Evolutionary conservation across 345 rosid species (phyloP).

Genomic region (Durio zibethinus): DNA sequence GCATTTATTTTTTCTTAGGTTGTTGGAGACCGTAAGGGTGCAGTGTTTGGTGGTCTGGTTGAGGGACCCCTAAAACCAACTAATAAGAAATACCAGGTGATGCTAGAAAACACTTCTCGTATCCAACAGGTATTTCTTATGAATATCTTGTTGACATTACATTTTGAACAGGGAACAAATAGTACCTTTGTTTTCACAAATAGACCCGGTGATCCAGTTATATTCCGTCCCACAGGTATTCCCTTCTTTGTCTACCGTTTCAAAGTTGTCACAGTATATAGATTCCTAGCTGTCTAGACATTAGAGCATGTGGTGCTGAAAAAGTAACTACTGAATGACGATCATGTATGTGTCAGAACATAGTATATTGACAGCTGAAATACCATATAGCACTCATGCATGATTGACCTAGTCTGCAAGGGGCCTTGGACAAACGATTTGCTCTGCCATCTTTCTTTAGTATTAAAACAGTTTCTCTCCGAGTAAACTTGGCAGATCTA

Average conservation of each 20-base stretch:
- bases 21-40: conserved; percentile 87
- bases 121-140: background rate
- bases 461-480: background rate
- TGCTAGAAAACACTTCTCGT: conserved; percentile 5
- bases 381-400: background rate
- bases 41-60: conserved; percentile 91
- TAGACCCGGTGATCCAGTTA: conserved; percentile 55
- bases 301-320: background rate
- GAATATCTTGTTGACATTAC: conserved; percentile 15
- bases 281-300: background rate
- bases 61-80: conserved; percentile 87
- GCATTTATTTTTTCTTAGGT: conserved; percentile 45
- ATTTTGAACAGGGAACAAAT: conserved; percentile 70
- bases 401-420: background rate
- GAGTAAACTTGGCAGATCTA: conserved; percentile 8
- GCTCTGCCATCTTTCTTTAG: background rate
- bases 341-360: background rate
- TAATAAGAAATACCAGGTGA: conserved; percentile 85
- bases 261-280: background rate
- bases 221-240: conserved; percentile 85
- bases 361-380: background rate
- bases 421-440: background rate
- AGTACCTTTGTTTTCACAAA: conserved; percentile 87
- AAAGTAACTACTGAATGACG: background rate
- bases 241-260: background rate